These are phyloP conservation scores for Mycena metata DNA, from an alignment of 768 basidiomycete species.

Conservation along the genomic window DNA sequence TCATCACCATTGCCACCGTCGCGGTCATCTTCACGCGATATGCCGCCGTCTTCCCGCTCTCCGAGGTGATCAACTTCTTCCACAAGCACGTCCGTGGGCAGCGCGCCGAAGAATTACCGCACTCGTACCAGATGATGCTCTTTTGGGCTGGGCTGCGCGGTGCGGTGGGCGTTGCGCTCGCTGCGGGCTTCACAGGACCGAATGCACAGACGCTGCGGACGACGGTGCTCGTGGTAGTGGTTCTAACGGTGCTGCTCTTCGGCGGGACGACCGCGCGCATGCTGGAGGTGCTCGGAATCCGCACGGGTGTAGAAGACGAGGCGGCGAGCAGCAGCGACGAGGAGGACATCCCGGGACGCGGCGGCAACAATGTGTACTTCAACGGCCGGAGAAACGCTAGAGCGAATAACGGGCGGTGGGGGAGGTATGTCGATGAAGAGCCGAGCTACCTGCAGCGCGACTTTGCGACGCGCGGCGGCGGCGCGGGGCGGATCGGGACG, in stretches of 20 bases:
- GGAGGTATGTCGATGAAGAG: slow-evolving; percentile 60
- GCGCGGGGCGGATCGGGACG: slow-evolving; percentile 60
- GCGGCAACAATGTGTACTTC: slow-evolving; percentile 49
- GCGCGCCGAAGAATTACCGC: slow-evolving; percentile 90
- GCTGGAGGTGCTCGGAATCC: slow-evolving; percentile 96
- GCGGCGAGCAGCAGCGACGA: slow-evolving; percentile 69
- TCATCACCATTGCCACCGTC: slow-evolving; percentile 92
- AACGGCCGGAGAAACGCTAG: slow-evolving; percentile 46
- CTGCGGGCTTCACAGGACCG: slow-evolving; percentile 94
- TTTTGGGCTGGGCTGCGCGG: slow-evolving; percentile 99
- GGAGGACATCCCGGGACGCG: slow-evolving; percentile 58
- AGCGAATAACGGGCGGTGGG: slow-evolving; percentile 54
- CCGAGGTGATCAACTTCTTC: slow-evolving; percentile 95
- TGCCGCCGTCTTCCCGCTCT: slow-evolving; percentile 94
- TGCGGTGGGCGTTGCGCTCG: slow-evolving; percentile 97
- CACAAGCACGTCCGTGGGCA: slow-evolving; percentile 87
- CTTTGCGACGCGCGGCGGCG: slow-evolving; percentile 40
- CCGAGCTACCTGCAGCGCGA: slow-evolving; percentile 51
- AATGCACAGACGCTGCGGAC: slow-evolving; percentile 93
- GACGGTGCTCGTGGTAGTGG: slow-evolving; percentile 95
- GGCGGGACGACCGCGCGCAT: slow-evolving; percentile 98
- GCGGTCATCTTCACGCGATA: slow-evolving; percentile 96
- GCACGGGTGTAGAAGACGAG: slow-evolving; percentile 95
- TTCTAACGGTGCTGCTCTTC: slow-evolving; percentile 93
- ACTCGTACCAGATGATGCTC: slow-evolving; percentile 99